These are phyloP conservation scores for Phaeosphaeriaceae sp. DNA, from an alignment of 2,329 filamentous ascomycete genomes.

Conservation along the genomic window DNA sequence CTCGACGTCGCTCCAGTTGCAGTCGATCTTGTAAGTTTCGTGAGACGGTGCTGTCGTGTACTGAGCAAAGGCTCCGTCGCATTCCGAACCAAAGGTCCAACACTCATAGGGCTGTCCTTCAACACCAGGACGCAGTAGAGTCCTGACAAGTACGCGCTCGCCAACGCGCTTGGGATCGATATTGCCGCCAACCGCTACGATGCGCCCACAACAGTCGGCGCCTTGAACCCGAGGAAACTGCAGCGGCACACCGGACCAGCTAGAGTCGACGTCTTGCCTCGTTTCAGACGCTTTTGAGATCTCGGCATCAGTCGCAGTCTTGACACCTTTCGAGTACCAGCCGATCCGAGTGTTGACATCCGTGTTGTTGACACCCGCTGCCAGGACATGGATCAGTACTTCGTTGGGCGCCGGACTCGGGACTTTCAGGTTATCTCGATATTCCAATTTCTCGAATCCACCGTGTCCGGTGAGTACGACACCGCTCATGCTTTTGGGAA, in stretches of 20 bases:
- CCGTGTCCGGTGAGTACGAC: slow-evolving; percentile 15
- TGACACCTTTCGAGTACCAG: slow-evolving; percentile 18
- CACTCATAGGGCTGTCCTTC: slow-evolving; percentile 8
- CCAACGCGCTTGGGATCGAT: slow-evolving; percentile 9
- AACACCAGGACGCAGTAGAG: slow-evolving; percentile 7
- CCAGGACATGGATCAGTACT: slow-evolving; percentile 14
- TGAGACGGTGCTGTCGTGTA: slow-evolving; percentile 11
- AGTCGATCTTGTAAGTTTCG: slow-evolving; percentile 8
- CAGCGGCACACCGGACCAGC: slow-evolving; percentile 13
- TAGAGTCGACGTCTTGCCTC: slow-evolving; percentile 8
- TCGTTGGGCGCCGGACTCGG: slow-evolving; percentile 5
- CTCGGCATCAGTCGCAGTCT: slow-evolving; percentile 3
- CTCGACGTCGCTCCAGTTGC: slow-evolving; percentile 14
- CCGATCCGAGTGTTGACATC: slow-evolving; percentile 22
- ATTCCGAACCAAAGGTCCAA: slow-evolving; percentile 19
- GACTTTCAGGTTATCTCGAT: slow-evolving; percentile 8
- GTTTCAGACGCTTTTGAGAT: neutral
- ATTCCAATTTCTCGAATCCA: slow-evolving; percentile 14
- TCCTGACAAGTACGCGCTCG: slow-evolving; percentile 11
- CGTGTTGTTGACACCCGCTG: slow-evolving; percentile 19
- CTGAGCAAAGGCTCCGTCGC: slow-evolving; percentile 17
- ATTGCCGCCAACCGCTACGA: slow-evolving; percentile 7
- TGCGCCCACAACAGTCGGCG: slow-evolving; percentile 17
- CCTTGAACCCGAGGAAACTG: slow-evolving; percentile 17
- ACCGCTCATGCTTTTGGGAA: slow-evolving; percentile 12